Base-by-base conservation (phyloP, 2,329 filamentous ascomycete species). In the Amauroascus niger region DNA sequence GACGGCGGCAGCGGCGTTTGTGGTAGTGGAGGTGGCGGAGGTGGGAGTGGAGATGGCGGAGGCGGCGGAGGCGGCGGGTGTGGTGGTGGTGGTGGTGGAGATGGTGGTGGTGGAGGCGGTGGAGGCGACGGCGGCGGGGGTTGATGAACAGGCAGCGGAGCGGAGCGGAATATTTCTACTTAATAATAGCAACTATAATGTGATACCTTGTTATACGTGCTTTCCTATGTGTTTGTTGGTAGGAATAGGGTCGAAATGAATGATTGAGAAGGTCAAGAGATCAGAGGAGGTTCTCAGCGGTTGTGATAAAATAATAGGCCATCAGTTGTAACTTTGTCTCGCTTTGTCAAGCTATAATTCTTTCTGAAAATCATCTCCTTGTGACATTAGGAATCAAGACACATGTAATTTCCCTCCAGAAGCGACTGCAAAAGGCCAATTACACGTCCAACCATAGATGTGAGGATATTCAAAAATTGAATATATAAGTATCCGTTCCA, bases 1-100 rank as follows among this genome's bases (percentile, higher is more conserved):
- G 79, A 76, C 59, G 68, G 68, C 6, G 68, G 62, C 43, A 67
- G 69, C 20, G 68, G 67, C n/a, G 63, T 64, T 33, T 65, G 68
- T 28, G 65, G 67, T 43, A 67, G 69, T 1, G 71, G 71, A 2
- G 67, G 73, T 0, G 71, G 72, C 0, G 69, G 69, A 1, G 75
- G 76, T 2, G 71, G 70, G 6, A 73, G 74, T 43, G 72, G 75
- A 14, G 46, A 51, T 14, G 49, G 28, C 1, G 46, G 52, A 5
- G 28, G 37, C 14, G 41, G 45, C 6, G 35, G 45, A 1, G 8
- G 40, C 20, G 43, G 51, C 5, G 41, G 40, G 5, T 35, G 40
- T 40, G 37, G 45, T 18, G 50, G 50, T 11, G 40, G 26, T 40
- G 35, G 37, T 11, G 48, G 37, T 11, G 18, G 22, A n/a, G 3